Percentiles rank a stretch among this genome's conserved stretches.
Evolutionary conservation across 768 basidiomycete genomes (phyloP).

Genomic region (Termitomyces sp.): DNA sequence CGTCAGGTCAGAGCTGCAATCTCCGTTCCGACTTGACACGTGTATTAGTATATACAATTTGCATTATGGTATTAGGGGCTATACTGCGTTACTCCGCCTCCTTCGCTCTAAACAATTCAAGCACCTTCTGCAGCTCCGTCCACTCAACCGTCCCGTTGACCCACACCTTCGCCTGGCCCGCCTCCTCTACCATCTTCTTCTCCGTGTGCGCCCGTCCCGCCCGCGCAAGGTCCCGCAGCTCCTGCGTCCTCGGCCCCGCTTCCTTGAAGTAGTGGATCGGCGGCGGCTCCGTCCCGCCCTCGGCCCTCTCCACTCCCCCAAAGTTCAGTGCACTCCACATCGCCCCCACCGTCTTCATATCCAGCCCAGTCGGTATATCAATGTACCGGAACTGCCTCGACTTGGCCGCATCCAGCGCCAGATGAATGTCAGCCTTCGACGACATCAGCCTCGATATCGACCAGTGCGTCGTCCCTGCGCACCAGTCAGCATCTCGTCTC

Average conservation of each 20-base stretch:
- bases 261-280: constrained; percentile 27
- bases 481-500: background rate
- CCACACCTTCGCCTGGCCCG: constrained; percentile 43
- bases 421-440: constrained; percentile 28
- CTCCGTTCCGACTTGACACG: too few relatives aligned
- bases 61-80: too few relatives aligned
- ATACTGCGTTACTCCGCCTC: background rate
- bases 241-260: constrained; percentile 27
- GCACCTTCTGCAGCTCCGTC: background rate
- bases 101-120: background rate
- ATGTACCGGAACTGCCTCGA: constrained; percentile 42
- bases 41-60: background rate
- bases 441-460: constrained; percentile 36
- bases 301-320: constrained; percentile 18
- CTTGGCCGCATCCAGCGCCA: constrained; percentile 25
- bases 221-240: constrained; percentile 41
- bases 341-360: constrained; percentile 32
- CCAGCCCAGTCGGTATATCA: constrained; percentile 45
- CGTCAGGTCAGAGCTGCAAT: background rate
- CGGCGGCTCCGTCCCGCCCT: constrained; percentile 22
- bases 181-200: constrained; percentile 27
- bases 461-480: constrained; percentile 60
- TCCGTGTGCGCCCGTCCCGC: constrained; percentile 38
- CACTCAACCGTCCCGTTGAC: constrained; percentile 19
- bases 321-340: constrained; percentile 45